phyloP scores from a whole-genome alignment of 208 protist species.

The Acanthamoeba royreba region DNA sequence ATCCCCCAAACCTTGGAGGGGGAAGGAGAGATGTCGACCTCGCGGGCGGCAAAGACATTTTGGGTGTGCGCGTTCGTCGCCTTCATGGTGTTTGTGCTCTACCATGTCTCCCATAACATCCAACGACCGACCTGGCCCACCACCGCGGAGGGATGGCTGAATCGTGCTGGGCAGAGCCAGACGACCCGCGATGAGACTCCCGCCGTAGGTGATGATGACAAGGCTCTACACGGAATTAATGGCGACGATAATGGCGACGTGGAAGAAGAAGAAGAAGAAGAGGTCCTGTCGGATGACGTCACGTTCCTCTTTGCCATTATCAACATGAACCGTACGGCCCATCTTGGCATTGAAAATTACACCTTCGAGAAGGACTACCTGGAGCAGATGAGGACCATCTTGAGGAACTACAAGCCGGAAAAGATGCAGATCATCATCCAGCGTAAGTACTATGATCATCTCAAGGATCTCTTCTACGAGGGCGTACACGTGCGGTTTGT shows the following conservation, averaged over 20 bases:
- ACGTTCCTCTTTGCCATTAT: slow-evolving; percentile 32
- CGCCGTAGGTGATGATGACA: no score
- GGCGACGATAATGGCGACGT: neutral
- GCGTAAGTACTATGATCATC: neutral
- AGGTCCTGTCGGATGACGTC: neutral
- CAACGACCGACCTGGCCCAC: no score
- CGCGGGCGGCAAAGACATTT: no score
- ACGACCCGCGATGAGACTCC: no score
- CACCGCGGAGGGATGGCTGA: no score
- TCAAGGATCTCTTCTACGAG: neutral
- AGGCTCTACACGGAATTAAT: no score
- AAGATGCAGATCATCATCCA: slow-evolving; percentile 44
- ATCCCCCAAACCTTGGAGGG: no score
- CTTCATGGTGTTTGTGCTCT: no score
- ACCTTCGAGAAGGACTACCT: slow-evolving; percentile 45
- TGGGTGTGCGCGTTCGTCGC: no score
- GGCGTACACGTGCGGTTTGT: slow-evolving; percentile 12
- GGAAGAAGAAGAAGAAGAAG: neutral
- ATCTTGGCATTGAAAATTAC: slow-evolving; percentile 35
- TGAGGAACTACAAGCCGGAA: neutral
- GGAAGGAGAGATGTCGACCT: no score
- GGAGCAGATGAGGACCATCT: neutral
- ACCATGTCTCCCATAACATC: no score
- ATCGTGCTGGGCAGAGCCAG: no score
- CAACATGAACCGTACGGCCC: neutral